phyloP scores from a whole-genome alignment of 306 rosid genomes.

The Glycine tomentella region DNA sequence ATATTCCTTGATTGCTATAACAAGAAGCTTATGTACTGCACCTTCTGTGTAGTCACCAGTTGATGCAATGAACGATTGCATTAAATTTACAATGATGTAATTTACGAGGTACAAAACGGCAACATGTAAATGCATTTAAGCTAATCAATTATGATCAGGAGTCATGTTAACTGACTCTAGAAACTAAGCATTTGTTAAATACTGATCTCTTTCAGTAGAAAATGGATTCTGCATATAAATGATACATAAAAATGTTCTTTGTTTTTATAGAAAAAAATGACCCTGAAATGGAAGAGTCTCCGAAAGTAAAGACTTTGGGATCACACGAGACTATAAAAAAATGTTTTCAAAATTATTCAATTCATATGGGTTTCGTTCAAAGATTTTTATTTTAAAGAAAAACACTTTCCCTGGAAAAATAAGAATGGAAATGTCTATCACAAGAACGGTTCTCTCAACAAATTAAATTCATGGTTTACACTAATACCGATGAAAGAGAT shows the following conservation, averaged over 20 bases:
- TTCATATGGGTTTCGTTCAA: background rate
- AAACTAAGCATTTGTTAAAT: background rate
- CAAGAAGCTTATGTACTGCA: conserved; percentile 28
- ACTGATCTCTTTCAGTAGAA: background rate
- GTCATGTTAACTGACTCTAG: background rate
- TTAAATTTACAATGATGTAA: background rate
- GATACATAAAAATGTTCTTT: no score
- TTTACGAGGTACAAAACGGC: background rate
- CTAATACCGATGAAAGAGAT: conserved; percentile 5
- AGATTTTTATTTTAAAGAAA: background rate
- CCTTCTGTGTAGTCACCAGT: background rate
- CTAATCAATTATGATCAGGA: background rate
- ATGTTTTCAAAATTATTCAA: background rate
- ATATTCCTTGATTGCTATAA: background rate
- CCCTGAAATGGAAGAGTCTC: background rate
- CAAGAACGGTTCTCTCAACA: background rate
- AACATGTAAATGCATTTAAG: background rate
- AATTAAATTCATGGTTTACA: background rate
- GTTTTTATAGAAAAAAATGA: no score
- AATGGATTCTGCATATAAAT: background rate
- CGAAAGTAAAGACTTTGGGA: background rate
- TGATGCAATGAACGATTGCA: background rate
- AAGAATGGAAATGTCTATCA: background rate
- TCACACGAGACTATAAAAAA: background rate
- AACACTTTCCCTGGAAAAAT: background rate